Conservation (phyloP, 805 yeast species). For the Cyberlindnera bimundalis region DNA sequence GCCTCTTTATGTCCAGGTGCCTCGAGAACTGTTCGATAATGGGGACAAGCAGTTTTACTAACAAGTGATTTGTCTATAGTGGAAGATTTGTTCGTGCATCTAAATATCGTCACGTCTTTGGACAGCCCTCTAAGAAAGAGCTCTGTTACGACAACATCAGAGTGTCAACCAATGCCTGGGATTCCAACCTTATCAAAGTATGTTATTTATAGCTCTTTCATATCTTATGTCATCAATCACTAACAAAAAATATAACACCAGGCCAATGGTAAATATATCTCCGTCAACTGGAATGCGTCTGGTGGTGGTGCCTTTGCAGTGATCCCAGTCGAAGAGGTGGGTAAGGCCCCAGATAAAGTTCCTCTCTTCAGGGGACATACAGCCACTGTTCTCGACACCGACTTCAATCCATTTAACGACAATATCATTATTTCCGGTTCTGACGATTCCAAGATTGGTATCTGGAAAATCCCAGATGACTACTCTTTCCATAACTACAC, state of each 20-base stretch:
- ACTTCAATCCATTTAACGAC: conserved; percentile 88
- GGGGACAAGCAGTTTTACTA: no score
- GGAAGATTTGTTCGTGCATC: conserved; percentile 95
- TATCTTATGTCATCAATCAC: not conserved
- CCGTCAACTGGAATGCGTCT: conserved; percentile 90
- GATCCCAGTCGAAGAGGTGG: conserved; percentile 79
- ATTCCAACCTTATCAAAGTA: conserved; percentile 77
- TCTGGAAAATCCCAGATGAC: conserved; percentile 86
- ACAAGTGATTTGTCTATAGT: conserved; percentile 32
- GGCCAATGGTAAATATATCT: conserved; percentile 79
- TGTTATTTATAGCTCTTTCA: conserved; percentile 6
- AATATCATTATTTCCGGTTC: conserved; percentile 73
- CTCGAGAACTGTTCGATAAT: no score
- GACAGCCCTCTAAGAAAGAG: conserved; percentile 68
- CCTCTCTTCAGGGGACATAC: conserved; percentile 95
- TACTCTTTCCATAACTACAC: conserved; percentile 65
- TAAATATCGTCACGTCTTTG: conserved; percentile 93
- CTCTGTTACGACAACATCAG: conserved; percentile 48
- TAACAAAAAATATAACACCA: conserved; percentile 8
- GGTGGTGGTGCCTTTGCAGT: conserved; percentile 99
- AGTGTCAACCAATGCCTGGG: conserved; percentile 92
- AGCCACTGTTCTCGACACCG: conserved; percentile 93
- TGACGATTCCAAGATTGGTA: conserved; percentile 73
- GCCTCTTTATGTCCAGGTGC: no score
- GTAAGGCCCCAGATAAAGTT: conserved; percentile 90